These are phyloP conservation scores for Leishmania gerbilli DNA, from an alignment of 208 protist species.

Conservation along the genomic window DNA sequence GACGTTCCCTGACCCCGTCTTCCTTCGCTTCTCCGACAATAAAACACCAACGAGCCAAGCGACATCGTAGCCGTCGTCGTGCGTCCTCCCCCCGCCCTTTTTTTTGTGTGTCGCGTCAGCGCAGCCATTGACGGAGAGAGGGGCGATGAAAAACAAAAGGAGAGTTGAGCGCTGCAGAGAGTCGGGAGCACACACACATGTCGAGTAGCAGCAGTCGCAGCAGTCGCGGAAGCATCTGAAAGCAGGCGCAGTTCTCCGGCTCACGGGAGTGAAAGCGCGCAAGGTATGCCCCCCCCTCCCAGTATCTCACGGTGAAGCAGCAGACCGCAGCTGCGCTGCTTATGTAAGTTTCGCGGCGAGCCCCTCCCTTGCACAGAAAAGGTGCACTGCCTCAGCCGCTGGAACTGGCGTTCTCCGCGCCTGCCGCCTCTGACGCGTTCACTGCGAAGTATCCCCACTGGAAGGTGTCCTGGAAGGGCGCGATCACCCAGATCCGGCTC, in stretches of 20 bases:
- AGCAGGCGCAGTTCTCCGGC: not conserved
- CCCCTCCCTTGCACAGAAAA: not conserved
- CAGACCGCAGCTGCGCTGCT: not conserved
- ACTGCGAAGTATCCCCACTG: constrained; percentile 37
- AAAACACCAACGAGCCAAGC: not conserved
- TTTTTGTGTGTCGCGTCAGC: not conserved
- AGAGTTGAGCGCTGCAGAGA: not conserved
- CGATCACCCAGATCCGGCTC: constrained; percentile 33
- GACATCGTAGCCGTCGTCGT: not conserved
- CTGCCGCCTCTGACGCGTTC: constrained; percentile 12
- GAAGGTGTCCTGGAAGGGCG: constrained; percentile 28
- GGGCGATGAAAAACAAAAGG: no score
- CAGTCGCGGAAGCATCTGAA: not conserved
- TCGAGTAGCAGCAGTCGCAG: not conserved
- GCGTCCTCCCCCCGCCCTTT: not conserved
- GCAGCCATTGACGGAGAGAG: not conserved
- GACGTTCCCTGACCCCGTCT: no score
- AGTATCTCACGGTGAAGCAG: not conserved
- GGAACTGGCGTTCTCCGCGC: not conserved
- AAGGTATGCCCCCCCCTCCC: not conserved
- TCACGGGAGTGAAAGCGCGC: not conserved
- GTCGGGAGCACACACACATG: no score
- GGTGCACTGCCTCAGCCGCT: not conserved
- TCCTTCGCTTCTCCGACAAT: not conserved
- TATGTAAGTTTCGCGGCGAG: not conserved